A percentile compares a stretch with the other conserved stretches of the same genome.
These are phyloP conservation scores for Diaporthe longicolla DNA, from an alignment of 2,329 filamentous ascomycete species.

Conservation along the genomic window DNA sequence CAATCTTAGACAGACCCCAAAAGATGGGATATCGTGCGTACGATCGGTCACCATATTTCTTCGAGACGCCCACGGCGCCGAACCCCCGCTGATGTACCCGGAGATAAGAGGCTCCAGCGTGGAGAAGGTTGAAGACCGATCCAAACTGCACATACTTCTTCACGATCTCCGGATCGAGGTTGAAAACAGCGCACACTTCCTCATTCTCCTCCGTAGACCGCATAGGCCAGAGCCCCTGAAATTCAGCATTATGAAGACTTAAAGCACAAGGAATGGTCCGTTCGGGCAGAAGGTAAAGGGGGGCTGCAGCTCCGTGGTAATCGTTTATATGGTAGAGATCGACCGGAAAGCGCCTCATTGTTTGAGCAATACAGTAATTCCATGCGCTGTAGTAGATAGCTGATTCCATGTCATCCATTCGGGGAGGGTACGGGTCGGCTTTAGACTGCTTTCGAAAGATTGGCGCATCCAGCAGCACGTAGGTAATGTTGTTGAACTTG, in stretches of 20 bases:
- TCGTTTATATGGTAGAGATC: slow-evolving; percentile 57
- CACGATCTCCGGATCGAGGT: slow-evolving; percentile 69
- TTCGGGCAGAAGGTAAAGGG: slow-evolving; percentile 73
- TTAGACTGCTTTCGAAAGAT: slow-evolving; percentile 76
- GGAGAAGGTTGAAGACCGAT: slow-evolving; percentile 77
- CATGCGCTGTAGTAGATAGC: slow-evolving; percentile 79
- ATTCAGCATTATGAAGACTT: slow-evolving; percentile 78
- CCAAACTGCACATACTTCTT: slow-evolving; percentile 76
- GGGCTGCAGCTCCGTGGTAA: slow-evolving; percentile 61
- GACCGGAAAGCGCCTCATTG: slow-evolving; percentile 69
- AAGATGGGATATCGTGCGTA: slow-evolving; percentile 78
- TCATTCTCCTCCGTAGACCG: slow-evolving; percentile 71
- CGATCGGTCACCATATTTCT: slow-evolving; percentile 77
- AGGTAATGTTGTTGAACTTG: slow-evolving; percentile 74
- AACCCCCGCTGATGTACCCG: slow-evolving; percentile 77
- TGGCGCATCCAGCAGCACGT: slow-evolving; percentile 75
- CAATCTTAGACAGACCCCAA: slow-evolving; percentile 75
- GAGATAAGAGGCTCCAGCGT: slow-evolving; percentile 75
- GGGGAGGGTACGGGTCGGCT: slow-evolving; percentile 74
- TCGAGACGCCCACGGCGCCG: slow-evolving; percentile 76
- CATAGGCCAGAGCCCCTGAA: slow-evolving; percentile 79
- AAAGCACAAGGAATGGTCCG: slow-evolving; percentile 71
- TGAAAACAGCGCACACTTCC: slow-evolving; percentile 76
- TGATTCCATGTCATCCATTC: slow-evolving; percentile 78
- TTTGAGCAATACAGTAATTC: slow-evolving; percentile 78